Evolutionary conservation across 768 basidiomycete genomes (phyloP).

Genomic region (Mycena latifolia): DNA sequence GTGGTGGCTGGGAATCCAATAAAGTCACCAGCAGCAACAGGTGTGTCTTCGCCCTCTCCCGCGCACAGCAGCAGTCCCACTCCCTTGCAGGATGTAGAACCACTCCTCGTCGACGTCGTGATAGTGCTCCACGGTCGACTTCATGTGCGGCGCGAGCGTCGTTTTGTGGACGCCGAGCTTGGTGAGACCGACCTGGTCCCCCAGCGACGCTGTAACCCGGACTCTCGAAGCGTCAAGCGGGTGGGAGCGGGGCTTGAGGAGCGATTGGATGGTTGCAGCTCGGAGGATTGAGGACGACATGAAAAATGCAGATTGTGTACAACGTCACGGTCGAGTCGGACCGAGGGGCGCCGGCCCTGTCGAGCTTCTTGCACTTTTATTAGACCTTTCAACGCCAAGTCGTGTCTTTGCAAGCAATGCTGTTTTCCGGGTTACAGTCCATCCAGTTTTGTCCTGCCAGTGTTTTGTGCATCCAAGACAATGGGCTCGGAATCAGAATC

Average conservation of each 20-base stretch:
- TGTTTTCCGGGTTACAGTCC: no score
- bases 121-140: slow-evolving; percentile 33
- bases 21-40: slow-evolving; percentile 30
- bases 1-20: slow-evolving; percentile 25
- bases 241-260: slow-evolving; percentile 26
- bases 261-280: slow-evolving; percentile 31
- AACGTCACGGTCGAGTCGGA: no score
- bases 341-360: no score
- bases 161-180: slow-evolving; percentile 29
- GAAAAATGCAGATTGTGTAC: neutral
- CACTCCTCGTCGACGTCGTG: slow-evolving; percentile 36
- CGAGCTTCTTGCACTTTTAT: no score
- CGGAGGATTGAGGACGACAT: slow-evolving; percentile 30
- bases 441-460: no score
- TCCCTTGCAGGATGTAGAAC: slow-evolving; percentile 31
- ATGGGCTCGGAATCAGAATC: no score
- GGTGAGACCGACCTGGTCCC: slow-evolving; percentile 29
- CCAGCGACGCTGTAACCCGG: slow-evolving; percentile 27
- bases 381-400: no score
- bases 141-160: slow-evolving; percentile 23
- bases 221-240: slow-evolving; percentile 24
- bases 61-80: slow-evolving; percentile 26
- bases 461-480: no score
- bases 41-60: slow-evolving; percentile 22
- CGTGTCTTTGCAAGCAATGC: no score